Evolutionary conservation across 2,329 filamentous ascomycete genomes (phyloP).

Genomic region (Daldinia sp.): DNA sequence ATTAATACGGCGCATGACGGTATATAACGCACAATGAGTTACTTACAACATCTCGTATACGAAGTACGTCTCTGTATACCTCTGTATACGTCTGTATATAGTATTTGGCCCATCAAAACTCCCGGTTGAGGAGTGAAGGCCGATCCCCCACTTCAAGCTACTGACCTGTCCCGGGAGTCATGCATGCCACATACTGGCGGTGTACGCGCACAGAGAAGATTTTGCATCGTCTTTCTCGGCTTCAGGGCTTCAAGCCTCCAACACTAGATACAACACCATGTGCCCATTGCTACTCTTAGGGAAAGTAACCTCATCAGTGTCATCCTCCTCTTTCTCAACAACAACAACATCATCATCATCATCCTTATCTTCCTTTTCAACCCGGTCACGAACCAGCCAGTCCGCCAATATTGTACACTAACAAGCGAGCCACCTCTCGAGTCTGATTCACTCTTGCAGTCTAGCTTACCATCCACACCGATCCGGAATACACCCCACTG

Average conservation of each 20-base stretch:
- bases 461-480: conserved; percentile 38
- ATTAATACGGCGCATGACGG: conserved; percentile 5
- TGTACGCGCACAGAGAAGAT: conserved; percentile 3
- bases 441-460: conserved; percentile 33
- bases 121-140: conserved; percentile 8
- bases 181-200: conserved; percentile 4
- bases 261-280: not conserved
- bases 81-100: no score
- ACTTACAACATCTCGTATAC: not conserved
- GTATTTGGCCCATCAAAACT: conserved; percentile 6
- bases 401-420: conserved; percentile 17
- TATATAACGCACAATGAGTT: conserved; percentile 15
- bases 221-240: conserved; percentile 4
- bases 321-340: conserved; percentile 2
- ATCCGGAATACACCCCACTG: conserved; percentile 46
- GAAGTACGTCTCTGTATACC: not conserved
- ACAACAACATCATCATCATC: not conserved
- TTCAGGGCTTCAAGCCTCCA: not conserved
- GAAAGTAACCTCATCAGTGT: conserved; percentile 3
- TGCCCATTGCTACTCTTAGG: not conserved
- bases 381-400: conserved; percentile 9
- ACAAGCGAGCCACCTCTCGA: conserved; percentile 29
- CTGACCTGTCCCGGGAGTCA: not conserved
- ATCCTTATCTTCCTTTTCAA: conserved; percentile 5
- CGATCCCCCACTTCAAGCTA: conserved; percentile 13